Conservation (phyloP, 2,329 filamentous ascomycete genomes). For the Ceratocystis cacaofunesta region DNA sequence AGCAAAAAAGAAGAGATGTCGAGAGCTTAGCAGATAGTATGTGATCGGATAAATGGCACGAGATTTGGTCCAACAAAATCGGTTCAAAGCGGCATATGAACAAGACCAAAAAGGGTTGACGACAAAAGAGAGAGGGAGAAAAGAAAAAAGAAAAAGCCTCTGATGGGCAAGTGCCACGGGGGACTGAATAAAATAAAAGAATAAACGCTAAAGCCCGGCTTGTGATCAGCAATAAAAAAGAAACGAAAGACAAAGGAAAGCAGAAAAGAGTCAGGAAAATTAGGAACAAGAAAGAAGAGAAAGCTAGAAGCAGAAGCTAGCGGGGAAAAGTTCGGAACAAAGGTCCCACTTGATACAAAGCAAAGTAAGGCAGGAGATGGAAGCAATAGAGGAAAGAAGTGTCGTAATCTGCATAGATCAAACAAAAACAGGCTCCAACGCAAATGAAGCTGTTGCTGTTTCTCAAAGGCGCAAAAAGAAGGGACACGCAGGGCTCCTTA, state of each 20-base stretch:
- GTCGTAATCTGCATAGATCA: conserved; percentile 5
- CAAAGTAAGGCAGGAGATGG: neutral
- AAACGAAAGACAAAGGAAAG: neutral
- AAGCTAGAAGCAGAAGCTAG: neutral
- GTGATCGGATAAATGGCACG: neutral
- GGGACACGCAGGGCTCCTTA: neutral
- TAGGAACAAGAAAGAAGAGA: neutral
- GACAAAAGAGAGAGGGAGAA: neutral
- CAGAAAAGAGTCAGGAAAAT: neutral
- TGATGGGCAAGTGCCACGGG: neutral
- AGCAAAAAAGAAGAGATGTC: neutral
- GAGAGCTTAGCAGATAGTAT: neutral
- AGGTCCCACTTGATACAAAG: conserved; percentile 5
- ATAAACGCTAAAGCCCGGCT: neutral
- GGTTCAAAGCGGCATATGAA: neutral
- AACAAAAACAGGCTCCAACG: neutral
- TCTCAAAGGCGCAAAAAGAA: neutral
- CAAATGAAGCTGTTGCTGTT: conserved; percentile 1
- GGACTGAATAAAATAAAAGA: neutral
- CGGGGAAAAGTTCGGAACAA: conserved; percentile 2
- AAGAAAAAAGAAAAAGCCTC: neutral
- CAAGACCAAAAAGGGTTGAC: neutral
- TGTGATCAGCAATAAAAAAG: conserved; percentile 1
- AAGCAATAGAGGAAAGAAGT: neutral
- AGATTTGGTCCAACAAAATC: neutral